Conservation (phyloP, 805 yeast genomes). For the Candida ulmi region DNA sequence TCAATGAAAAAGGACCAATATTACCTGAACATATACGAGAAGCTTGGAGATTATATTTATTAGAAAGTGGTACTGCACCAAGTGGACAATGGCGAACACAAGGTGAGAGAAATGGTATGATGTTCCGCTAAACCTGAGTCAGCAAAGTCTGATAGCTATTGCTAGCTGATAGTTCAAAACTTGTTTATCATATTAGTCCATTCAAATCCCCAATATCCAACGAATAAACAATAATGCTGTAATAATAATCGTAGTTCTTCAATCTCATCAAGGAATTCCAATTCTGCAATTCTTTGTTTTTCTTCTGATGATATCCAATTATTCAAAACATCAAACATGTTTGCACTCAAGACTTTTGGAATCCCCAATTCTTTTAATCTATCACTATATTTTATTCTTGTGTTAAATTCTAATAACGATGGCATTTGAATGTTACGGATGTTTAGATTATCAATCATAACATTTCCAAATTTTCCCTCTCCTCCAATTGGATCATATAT, state of each 20-base stretch:
- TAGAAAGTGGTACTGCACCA: slow-evolving; percentile 61
- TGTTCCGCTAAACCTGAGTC: slow-evolving; percentile 54
- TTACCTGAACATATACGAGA: slow-evolving; percentile 82
- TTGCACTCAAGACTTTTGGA: slow-evolving; percentile 7
- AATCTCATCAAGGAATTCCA: slow-evolving; percentile 54
- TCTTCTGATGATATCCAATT: slow-evolving; percentile 32
- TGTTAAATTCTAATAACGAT: slow-evolving; percentile 31
- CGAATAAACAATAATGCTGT: slow-evolving; percentile 44
- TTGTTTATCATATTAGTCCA: slow-evolving; percentile 17
- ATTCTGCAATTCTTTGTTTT: slow-evolving; percentile 32
- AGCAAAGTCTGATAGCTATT: too few species aligned
- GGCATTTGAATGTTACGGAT: slow-evolving; percentile 40
- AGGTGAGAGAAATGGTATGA: slow-evolving; percentile 64
- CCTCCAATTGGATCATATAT: slow-evolving; percentile 61
- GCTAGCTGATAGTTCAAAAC: not conserved
- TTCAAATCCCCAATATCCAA: slow-evolving; percentile 21
- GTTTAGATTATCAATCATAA: slow-evolving; percentile 47
- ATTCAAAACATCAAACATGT: slow-evolving; percentile 30
- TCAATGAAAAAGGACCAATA: slow-evolving; percentile 49
- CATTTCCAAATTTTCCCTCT: slow-evolving; percentile 42
- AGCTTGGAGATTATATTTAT: slow-evolving; percentile 75
- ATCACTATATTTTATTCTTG: slow-evolving; percentile 23
- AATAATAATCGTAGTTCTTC: slow-evolving; percentile 50
- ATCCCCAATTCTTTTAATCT: slow-evolving; percentile 14
- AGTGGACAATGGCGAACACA: slow-evolving; percentile 64